Conservation (phyloP, 2,329 filamentous ascomycete species). For the Fusarium irregulare region DNA sequence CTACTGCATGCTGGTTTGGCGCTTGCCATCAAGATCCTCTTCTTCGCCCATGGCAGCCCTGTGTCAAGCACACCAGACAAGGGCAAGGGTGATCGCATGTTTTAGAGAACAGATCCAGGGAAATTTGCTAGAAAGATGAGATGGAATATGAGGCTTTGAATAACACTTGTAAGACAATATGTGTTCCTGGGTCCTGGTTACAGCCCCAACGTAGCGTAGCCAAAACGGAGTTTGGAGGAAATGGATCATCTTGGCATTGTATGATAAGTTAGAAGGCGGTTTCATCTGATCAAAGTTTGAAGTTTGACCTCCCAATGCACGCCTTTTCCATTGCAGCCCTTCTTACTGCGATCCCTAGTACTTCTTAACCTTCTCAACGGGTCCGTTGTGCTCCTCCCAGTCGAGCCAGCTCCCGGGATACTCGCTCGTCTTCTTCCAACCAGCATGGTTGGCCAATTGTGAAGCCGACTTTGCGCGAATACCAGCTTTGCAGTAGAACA, state of each 20-base stretch:
- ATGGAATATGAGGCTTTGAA: constrained; percentile 21
- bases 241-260: constrained; percentile 31
- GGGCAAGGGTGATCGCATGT: constrained; percentile 35
- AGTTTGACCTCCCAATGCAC: constrained; percentile 1
- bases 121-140: constrained; percentile 1
- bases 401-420: constrained; percentile 84
- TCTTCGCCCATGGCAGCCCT: constrained; percentile 84
- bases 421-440: constrained; percentile 78
- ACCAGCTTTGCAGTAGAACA: constrained; percentile 95
- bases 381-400: constrained; percentile 80
- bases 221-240: constrained; percentile 30
- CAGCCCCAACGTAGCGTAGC: constrained; percentile 11
- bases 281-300: constrained; percentile 28
- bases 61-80: constrained; percentile 55
- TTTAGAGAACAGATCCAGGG: constrained; percentile 18
- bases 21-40: constrained; percentile 94
- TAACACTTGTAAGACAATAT: constrained; percentile 34
- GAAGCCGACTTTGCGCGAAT: constrained; percentile 84
- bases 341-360: constrained; percentile 42
- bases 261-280: constrained; percentile 39
- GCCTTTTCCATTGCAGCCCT: background rate
- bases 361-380: constrained; percentile 50
- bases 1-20: constrained; percentile 88
- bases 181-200: constrained; percentile 6
- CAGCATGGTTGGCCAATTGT: constrained; percentile 78